phyloP scores from a whole-genome alignment of 345 rosid genomes.

The Linum lewisii region DNA sequence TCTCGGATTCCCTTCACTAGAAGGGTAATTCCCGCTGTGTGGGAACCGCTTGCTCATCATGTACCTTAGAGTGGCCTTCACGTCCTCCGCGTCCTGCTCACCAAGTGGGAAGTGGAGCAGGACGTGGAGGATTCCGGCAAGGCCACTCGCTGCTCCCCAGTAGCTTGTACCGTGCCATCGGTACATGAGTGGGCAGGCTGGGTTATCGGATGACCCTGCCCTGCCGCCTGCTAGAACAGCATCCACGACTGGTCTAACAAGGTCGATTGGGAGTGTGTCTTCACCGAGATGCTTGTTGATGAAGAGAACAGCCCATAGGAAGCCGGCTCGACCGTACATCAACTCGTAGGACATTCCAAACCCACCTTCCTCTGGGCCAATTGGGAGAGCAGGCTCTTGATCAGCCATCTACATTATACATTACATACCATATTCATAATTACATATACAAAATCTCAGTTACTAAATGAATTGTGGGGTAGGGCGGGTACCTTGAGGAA shows the following conservation, averaged over 20 bases:
- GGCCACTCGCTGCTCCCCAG: conserved; percentile 91
- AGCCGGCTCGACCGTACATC: conserved; percentile 87
- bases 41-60: conserved; percentile 83
- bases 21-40: conserved; percentile 75
- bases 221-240: conserved; percentile 85
- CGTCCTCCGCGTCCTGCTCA: conserved; percentile 46
- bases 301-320: conserved; percentile 76
- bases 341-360: conserved; percentile 95
- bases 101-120: conserved; percentile 67
- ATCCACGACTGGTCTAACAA: conserved; percentile 54
- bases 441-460: too few relatives aligned
- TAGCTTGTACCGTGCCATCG: conserved; percentile 91
- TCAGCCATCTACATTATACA: conserved; percentile 41
- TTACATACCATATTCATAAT: too few relatives aligned
- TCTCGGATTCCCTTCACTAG: conserved; percentile 82
- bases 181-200: conserved; percentile 77
- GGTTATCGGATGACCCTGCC: conserved; percentile 64
- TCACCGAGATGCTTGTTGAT: conserved; percentile 59
- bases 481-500: conserved; percentile 67
- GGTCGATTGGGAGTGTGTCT: conserved; percentile 36
- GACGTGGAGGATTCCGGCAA: conserved; percentile 80
- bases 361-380: conserved; percentile 91
- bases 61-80: conserved; percentile 67
- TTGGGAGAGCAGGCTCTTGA: conserved; percentile 76
- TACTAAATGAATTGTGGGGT: too few relatives aligned